Evolutionary conservation across 1,284 basidiomycete species (phyloP), one percentile per base, ranked within the genome.

Genomic region (Trichosporon inkin): DNA sequence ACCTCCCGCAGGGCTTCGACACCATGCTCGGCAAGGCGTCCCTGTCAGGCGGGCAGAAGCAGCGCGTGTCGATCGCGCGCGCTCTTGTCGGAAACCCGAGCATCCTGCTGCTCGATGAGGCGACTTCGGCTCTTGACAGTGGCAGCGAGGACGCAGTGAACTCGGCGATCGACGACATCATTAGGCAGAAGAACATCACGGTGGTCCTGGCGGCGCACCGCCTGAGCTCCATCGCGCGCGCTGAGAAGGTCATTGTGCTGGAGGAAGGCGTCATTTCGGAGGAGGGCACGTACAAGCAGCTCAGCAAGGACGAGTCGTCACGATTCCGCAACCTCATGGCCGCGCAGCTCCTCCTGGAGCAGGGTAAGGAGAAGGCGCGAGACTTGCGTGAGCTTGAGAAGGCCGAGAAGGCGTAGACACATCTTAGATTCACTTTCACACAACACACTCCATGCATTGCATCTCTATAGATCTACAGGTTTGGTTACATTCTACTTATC

Each of bases 161-260:
- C 74, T 86, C 91, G 70, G 93, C 93, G 1, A 89, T 97, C 57
- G 89, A 92, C 71, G 88, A 87, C 72, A 92, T 96, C 62, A 81
- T 94, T 53, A 81, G 83, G 57, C 83, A 84, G 20, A 80, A 87
- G 55, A 84, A 87, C 65, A 90, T 92, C 52, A 94, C 91, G 1
- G 92, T 92, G 62, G 79, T 96, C 40, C 86, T 95, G 58, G 90
- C 93, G 22, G 92, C 92, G 0, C 92, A 95, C 77, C 82, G 92
- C 58, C 73, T 92, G 53, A 89, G 87, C 19, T 92, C 88, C 10
- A 92, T 92, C 63, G 90, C 88, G 17, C 82, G 88, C 59, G 90
- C 89, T 1, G 90, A 92, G 71, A 81, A 88, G 34, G 89, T 94
- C 53, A 87, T 91, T 8, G 90, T 94, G 16, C 81, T 96, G 28